phyloP scores from a whole-genome alignment of 768 basidiomycete species.

The Vararia minispora region DNA sequence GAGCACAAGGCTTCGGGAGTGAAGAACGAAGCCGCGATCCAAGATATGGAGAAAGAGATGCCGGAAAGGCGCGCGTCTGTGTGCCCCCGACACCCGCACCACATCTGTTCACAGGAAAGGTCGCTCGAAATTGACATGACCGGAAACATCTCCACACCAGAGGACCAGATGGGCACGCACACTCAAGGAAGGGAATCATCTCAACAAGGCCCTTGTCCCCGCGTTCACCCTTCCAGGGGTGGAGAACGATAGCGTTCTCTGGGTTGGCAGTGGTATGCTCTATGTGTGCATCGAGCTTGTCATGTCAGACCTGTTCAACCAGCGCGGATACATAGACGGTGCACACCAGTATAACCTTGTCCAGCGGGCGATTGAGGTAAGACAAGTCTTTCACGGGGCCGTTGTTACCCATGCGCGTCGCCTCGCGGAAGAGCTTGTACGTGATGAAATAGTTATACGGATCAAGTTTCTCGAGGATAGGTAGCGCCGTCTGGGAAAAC shows the following conservation, averaged over 20 bases:
- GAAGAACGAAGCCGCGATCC: too few species aligned
- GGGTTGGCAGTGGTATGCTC: conserved; percentile 74
- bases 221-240: conserved; percentile 77
- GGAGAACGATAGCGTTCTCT: conserved; percentile 78
- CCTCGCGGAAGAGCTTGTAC: conserved; percentile 88
- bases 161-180: conserved; percentile 26
- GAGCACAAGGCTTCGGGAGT: too few species aligned
- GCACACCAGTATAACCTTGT: conserved; percentile 9
- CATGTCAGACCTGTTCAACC: conserved; percentile 35
- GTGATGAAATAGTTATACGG: conserved; percentile 83
- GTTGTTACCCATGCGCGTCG: conserved; percentile 74
- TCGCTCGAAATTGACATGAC: conserved; percentile 1
- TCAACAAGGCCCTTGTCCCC: conserved; percentile 70
- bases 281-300: conserved; percentile 75
- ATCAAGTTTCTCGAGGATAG: conserved; percentile 89
- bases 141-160: neutral
- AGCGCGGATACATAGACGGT: neutral
- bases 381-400: conserved; percentile 90
- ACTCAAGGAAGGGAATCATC: conserved; percentile 97
- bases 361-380: conserved; percentile 66
- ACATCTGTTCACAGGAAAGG: neutral
- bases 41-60: too few species aligned
- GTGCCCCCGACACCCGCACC: neutral
- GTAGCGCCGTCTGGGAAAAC: conserved; percentile 60
- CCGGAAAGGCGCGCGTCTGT: too few species aligned